Evolutionary conservation across 2,329 filamentous ascomycete genomes (phyloP), one percentile per base, ranked within the genome.

Genomic region (Bipolaris victoriae): DNA sequence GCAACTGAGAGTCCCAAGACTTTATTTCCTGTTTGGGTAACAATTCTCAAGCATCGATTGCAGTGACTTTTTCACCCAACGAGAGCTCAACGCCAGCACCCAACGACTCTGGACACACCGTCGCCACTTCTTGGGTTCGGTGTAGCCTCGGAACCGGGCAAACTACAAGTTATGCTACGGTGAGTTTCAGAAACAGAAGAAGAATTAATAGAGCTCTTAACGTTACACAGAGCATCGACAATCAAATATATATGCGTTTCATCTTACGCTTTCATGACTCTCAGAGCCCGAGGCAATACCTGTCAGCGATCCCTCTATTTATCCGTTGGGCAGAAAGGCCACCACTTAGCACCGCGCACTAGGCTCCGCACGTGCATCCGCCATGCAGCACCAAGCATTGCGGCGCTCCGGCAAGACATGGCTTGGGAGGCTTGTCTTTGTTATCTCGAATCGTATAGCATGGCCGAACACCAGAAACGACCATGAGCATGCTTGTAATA

Each of bases 311-410:
- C 49, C 31, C 29, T 37, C 39, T 26, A 26, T 50, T 55, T 35
- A 45, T 55, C 55, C 46, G 55, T 16, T 45, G 46, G 29, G 45
- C 9, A 46, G n/a, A 58, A 57, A 55, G 31, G 33, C 55, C 55
- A 36, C 55, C 55, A 58, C 44, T 58, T n/a, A 55, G 20, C 22
- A 9, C 15, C 9, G 39, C n/a, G 44, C 45, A 43, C 49, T 48
- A 54, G 24, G 10, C 36, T 31, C 41, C 43, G 40, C 44, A 44
- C 50, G 40, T 53, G 44, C 55, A 44, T 16, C 43, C 53, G 31
- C 24, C n/a, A 24, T 49, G 55, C 55, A 49, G 37, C 49, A 58
- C 45, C 33, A 58, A 58, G 51, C 55, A 44, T 58, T 46, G 33
- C 39, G 51, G 40, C 51, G 46, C 18, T 39, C 33, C 55, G 39